phyloP scores from a whole-genome alignment of 1,284 basidiomycete genomes.

The Trametes versicolor region DNA sequence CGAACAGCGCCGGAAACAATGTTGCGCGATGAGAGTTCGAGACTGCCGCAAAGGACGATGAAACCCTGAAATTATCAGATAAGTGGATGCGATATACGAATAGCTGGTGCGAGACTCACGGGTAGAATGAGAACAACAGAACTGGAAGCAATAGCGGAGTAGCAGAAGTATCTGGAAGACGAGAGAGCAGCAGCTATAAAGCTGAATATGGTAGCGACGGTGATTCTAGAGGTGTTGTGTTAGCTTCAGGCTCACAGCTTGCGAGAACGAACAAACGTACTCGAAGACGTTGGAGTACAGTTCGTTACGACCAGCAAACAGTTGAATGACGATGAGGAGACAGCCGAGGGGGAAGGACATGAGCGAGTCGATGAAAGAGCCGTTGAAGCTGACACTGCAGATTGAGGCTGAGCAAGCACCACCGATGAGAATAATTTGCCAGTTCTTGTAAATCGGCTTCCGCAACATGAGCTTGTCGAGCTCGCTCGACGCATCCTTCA shows the following conservation, averaged over 20 bases:
- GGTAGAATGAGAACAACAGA: conserved; percentile 91
- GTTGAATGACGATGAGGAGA: conserved; percentile 82
- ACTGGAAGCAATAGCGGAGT: conserved; percentile 85
- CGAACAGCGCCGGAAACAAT: conserved; percentile 89
- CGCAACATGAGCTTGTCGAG: conserved; percentile 84
- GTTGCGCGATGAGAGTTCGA: conserved; percentile 84
- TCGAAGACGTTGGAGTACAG: conserved; percentile 90
- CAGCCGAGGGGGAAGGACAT: conserved; percentile 83
- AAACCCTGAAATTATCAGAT: conserved; percentile 61
- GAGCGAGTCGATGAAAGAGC: conserved; percentile 85
- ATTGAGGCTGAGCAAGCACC: conserved; percentile 88
- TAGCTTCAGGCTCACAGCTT: background rate
- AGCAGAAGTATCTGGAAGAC: conserved; percentile 81
- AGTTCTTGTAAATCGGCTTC: conserved; percentile 68
- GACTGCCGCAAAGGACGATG: conserved; percentile 82
- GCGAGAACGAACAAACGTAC: conserved; percentile 50
- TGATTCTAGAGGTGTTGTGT: conserved; percentile 59
- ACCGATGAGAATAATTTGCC: conserved; percentile 79
- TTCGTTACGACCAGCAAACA: conserved; percentile 80
- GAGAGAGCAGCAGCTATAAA: conserved; percentile 85
- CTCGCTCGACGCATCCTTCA: conserved; percentile 79
- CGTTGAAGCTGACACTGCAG: conserved; percentile 75
- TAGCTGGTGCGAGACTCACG: conserved; percentile 50
- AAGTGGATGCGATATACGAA: background rate
- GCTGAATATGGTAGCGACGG: conserved; percentile 81